Evolutionary conservation across 805 yeast genomes (phyloP).

Genomic region (Zygotorulaspora danielsina): DNA sequence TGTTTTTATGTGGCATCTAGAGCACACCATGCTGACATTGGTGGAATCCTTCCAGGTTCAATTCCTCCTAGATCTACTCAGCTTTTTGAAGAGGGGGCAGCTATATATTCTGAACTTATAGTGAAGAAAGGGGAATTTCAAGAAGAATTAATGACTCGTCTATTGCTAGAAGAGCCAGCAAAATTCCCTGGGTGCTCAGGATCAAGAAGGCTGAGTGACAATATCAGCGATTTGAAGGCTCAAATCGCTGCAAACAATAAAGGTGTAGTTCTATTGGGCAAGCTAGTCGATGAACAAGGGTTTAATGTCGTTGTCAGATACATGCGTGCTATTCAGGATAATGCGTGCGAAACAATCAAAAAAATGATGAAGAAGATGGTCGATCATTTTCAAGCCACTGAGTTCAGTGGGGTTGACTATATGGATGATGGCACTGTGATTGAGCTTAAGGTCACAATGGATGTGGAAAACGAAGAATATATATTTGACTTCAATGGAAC

Average conservation of each 20-base stretch:
- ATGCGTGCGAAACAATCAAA: slow-evolving; percentile 71
- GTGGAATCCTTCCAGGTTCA: slow-evolving; percentile 88
- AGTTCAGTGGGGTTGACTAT: slow-evolving; percentile 54
- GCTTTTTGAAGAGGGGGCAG: slow-evolving; percentile 87
- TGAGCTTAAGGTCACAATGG: slow-evolving; percentile 48
- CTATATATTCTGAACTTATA: slow-evolving; percentile 73
- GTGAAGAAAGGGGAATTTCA: slow-evolving; percentile 71
- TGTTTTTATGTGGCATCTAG: slow-evolving; percentile 88
- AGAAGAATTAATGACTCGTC: slow-evolving; percentile 57
- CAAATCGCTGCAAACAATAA: slow-evolving; percentile 85
- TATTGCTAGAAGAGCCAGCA: slow-evolving; percentile 70
- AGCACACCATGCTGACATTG: slow-evolving; percentile 95
- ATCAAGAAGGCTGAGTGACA: slow-evolving; percentile 75
- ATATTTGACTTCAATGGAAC: slow-evolving; percentile 87
- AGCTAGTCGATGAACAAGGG: slow-evolving; percentile 59
- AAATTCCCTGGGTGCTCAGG: slow-evolving; percentile 84
- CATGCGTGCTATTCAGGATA: slow-evolving; percentile 76
- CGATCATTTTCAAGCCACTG: slow-evolving; percentile 38
- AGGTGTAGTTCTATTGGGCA: slow-evolving; percentile 64
- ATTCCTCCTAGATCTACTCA: slow-evolving; percentile 93
- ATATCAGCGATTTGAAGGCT: slow-evolving; percentile 77
- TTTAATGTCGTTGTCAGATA: slow-evolving; percentile 57
- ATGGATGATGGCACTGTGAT: slow-evolving; percentile 83
- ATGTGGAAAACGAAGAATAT: slow-evolving; percentile 53
- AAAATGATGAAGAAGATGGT: slow-evolving; percentile 44